phyloP scores from a whole-genome alignment of 768 basidiomycete species.

The Rhodotorula paludigena region DNA sequence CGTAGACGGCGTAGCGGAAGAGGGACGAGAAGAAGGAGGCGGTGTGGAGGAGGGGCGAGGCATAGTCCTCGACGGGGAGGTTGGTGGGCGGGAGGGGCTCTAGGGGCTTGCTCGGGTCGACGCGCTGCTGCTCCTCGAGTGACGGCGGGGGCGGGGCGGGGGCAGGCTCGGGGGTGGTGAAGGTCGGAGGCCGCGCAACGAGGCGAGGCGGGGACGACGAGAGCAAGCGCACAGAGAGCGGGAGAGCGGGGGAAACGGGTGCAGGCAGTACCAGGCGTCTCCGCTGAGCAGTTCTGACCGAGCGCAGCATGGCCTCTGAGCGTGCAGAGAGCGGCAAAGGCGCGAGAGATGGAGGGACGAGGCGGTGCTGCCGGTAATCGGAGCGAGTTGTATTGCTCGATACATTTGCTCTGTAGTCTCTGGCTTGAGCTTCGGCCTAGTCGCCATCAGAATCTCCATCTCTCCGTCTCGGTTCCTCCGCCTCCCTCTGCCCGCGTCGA shows the following conservation, averaged over 20 bases:
- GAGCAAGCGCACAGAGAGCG: not conserved
- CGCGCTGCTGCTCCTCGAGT: not conserved
- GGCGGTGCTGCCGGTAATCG: too few relatives aligned
- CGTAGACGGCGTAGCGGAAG: constrained; percentile 39
- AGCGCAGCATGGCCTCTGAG: not conserved
- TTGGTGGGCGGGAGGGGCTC: constrained; percentile 28
- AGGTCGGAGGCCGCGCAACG: constrained; percentile 7
- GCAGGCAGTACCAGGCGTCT: too few relatives aligned
- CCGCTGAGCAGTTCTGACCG: too few relatives aligned
- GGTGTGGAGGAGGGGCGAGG: constrained; percentile 33
- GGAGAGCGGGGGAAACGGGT: not conserved
- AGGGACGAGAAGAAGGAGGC: constrained; percentile 20
- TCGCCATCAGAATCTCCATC: too few relatives aligned
- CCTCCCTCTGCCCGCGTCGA: too few relatives aligned
- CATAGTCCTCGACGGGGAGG: constrained; percentile 36
- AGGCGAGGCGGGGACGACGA: not conserved
- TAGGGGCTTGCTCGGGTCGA: not conserved
- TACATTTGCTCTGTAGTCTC: too few relatives aligned
- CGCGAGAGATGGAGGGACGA: too few relatives aligned
- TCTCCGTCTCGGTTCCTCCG: too few relatives aligned
- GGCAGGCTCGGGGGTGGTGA: constrained; percentile 13
- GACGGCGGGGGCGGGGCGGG: not conserved
- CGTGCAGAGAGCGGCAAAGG: too few relatives aligned
- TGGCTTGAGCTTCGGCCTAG: too few relatives aligned
- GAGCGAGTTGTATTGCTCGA: too few relatives aligned